Conservation (phyloP, 177 flowering plant species). For the Tripterygium wilfordii region DNA sequence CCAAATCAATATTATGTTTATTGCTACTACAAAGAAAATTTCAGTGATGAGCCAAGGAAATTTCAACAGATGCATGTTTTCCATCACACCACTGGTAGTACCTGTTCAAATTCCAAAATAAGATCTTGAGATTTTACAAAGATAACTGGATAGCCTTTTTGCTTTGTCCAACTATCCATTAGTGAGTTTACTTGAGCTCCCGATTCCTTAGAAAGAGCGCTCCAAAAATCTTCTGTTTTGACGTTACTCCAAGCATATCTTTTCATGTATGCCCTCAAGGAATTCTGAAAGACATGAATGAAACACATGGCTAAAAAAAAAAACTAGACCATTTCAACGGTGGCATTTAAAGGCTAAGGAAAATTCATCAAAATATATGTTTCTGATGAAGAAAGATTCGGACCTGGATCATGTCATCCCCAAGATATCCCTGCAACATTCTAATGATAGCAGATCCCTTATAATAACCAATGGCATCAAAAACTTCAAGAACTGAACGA, state of each 20-base stretch:
- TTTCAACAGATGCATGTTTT: not conserved
- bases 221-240: slow-evolving; percentile 36
- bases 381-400: too few species aligned
- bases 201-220: slow-evolving; percentile 25
- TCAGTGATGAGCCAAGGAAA: not conserved
- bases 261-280: slow-evolving; percentile 27
- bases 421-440: slow-evolving; percentile 33
- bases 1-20: slow-evolving; percentile 3
- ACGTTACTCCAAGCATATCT: slow-evolving; percentile 29
- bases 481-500: slow-evolving; percentile 13
- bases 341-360: not conserved
- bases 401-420: slow-evolving; percentile 22
- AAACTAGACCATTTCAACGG: not conserved
- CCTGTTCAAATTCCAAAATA: slow-evolving; percentile 32
- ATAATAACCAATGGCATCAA: slow-evolving; percentile 24
- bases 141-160: slow-evolving; percentile 32
- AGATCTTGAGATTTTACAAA: slow-evolving; percentile 15
- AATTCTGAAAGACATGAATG: slow-evolving; percentile 13
- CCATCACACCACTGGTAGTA: not conserved
- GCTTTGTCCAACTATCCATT: slow-evolving; percentile 39
- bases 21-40: too few species aligned
- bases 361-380: too few species aligned
- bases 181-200: slow-evolving; percentile 20
- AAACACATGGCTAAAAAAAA: not conserved
- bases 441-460: slow-evolving; percentile 36